phyloP scores from a whole-genome alignment of 352 stramenopile genomes.

The Globisporangium takayamanum region DNA sequence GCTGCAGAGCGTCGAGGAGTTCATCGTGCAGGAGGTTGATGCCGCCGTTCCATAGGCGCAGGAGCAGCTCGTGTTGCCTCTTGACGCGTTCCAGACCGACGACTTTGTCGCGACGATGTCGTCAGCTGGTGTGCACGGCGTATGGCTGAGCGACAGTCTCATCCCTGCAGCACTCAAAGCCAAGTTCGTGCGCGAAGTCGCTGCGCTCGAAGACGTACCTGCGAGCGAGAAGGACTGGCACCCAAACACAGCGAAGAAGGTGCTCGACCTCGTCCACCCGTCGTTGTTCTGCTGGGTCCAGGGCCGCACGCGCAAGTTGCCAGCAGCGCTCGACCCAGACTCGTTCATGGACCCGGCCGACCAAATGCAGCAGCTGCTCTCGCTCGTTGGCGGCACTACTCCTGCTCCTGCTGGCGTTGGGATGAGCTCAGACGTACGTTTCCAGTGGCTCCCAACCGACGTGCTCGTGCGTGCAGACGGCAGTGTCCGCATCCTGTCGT shows the following conservation, averaged over 20 bases:
- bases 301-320: slow-evolving; percentile 18
- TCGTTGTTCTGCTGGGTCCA: slow-evolving; percentile 56
- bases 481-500: slow-evolving; percentile 22
- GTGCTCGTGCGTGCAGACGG: slow-evolving; percentile 19
- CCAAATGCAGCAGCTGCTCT: slow-evolving; percentile 22
- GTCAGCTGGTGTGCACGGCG: slow-evolving; percentile 1
- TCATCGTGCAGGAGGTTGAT: too few species aligned
- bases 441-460: slow-evolving; percentile 40
- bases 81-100: too few species aligned
- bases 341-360: slow-evolving; percentile 8
- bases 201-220: slow-evolving; percentile 25
- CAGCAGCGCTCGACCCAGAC: not conserved
- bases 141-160: slow-evolving; percentile 26
- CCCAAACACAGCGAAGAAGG: slow-evolving; percentile 33
- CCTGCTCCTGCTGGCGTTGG: not conserved
- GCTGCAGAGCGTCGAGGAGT: too few species aligned
- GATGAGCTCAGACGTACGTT: slow-evolving; percentile 2
- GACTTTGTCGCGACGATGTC: too few species aligned
- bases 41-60: too few species aligned
- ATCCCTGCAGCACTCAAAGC: slow-evolving; percentile 18
- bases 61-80: too few species aligned
- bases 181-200: slow-evolving; percentile 24
- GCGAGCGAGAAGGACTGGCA: slow-evolving; percentile 54
- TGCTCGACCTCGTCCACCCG: slow-evolving; percentile 53
- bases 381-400: too few species aligned